These are phyloP conservation scores for Cucurbitaria berberidis DNA, from an alignment of 2,329 filamentous ascomycete genomes.

Conservation along the genomic window DNA sequence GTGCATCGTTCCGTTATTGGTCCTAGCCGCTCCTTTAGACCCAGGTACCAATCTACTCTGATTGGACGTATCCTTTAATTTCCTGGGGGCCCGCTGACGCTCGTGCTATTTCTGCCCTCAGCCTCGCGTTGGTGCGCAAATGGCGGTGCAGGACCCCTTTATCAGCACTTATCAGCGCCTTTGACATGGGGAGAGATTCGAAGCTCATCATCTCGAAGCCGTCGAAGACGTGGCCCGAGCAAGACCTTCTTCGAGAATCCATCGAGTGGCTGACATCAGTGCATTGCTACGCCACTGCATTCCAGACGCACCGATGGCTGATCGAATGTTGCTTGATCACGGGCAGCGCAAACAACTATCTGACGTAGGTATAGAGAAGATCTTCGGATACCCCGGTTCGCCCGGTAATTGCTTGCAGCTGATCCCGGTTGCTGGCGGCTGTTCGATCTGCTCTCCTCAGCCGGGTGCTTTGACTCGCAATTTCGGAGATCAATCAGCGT, in stretches of 20 bases:
- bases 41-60: conserved; percentile 34
- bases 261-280: conserved; percentile 4
- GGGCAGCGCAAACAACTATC: neutral
- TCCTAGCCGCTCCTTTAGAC: conserved; percentile 23
- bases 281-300: conserved; percentile 9
- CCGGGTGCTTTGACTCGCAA: conserved; percentile 29
- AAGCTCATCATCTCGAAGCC: too few relatives aligned
- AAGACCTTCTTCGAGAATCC: neutral
- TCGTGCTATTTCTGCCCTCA: conserved; percentile 25
- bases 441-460: conserved; percentile 19
- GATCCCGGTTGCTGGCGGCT: conserved; percentile 11
- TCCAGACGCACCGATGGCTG: conserved; percentile 1
- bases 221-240: neutral
- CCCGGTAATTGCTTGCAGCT: conserved; percentile 26
- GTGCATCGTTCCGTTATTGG: conserved; percentile 28
- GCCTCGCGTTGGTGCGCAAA: conserved; percentile 16
- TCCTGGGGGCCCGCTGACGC: conserved; percentile 28
- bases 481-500: conserved; percentile 29
- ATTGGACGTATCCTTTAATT: conserved; percentile 39
- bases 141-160: conserved; percentile 27
- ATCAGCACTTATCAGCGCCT: conserved; percentile 19
- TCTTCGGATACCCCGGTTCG: conserved; percentile 5
- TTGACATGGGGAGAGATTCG: conserved; percentile 14
- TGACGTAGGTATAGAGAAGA: neutral
- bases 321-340: neutral